phyloP scores from a whole-genome alignment of 2,329 filamentous ascomycete genomes.

The Xylariaceae sp. region DNA sequence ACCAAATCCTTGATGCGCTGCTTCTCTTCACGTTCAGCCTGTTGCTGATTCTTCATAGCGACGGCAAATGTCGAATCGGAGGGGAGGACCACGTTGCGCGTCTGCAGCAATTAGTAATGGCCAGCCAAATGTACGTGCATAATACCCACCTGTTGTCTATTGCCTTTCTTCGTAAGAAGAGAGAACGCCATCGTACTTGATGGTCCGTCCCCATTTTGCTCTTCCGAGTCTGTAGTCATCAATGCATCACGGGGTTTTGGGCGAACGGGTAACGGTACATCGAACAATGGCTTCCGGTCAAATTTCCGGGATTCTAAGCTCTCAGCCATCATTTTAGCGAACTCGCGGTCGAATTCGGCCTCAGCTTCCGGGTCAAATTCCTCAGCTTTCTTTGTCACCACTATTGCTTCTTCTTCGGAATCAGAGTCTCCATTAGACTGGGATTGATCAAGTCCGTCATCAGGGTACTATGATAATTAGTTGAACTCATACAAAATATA shows the following conservation, averaged over 20 bases:
- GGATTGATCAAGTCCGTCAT: slow-evolving; percentile 34
- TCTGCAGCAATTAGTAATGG: slow-evolving; percentile 47
- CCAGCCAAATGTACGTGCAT: background rate
- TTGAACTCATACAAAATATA: background rate
- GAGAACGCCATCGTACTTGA: slow-evolving; percentile 91
- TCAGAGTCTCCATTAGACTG: slow-evolving; percentile 53
- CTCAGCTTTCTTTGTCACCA: slow-evolving; percentile 87
- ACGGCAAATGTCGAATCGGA: slow-evolving; percentile 92
- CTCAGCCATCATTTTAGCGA: slow-evolving; percentile 97
- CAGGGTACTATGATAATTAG: slow-evolving; percentile 38
- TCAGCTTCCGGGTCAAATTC: slow-evolving; percentile 88
- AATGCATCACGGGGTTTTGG: slow-evolving; percentile 57
- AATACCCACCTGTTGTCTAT: slow-evolving; percentile 74
- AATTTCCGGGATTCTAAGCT: slow-evolving; percentile 94
- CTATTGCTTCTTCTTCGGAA: slow-evolving; percentile 80
- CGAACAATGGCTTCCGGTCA: slow-evolving; percentile 88
- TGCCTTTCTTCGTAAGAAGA: slow-evolving; percentile 89
- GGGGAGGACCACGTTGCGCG: slow-evolving; percentile 81
- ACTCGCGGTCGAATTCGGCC: slow-evolving; percentile 95
- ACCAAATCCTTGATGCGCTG: slow-evolving; percentile 98
- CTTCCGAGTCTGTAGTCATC: slow-evolving; percentile 31
- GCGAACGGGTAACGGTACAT: slow-evolving; percentile 93
- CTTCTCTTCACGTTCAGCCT: slow-evolving; percentile 92
- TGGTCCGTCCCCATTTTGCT: slow-evolving; percentile 34
- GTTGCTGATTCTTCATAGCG: slow-evolving; percentile 92